A percentile compares a stretch with the other conserved stretches of the same genome.
These are phyloP conservation scores for Fraxinus baroniana DNA, from an alignment of 305 asterid genomes.

Conservation along the genomic window DNA sequence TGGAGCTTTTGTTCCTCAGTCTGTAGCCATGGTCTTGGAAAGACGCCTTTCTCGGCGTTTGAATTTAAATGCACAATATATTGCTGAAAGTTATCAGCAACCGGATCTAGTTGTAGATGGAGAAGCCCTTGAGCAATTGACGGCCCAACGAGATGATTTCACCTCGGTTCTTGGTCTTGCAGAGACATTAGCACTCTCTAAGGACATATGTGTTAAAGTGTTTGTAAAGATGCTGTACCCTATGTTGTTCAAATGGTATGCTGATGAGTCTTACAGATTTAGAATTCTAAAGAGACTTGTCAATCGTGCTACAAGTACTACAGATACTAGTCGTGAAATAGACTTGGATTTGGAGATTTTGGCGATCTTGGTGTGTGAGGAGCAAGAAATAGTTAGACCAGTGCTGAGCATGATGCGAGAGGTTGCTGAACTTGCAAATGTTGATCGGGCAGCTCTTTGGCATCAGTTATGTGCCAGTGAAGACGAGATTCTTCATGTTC, in stretches of 20 bases:
- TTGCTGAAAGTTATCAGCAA: conserved; percentile 1
- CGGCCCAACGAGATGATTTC: conserved; percentile 1
- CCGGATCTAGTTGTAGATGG: background rate
- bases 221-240: background rate
- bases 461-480: conserved; percentile 8
- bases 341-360: background rate
- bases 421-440: conserved; percentile 10
- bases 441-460: conserved; percentile 8
- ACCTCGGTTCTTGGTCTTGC: background rate
- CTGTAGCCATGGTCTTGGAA: background rate
- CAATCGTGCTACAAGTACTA: background rate
- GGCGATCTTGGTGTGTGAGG: background rate
- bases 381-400: background rate
- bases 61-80: background rate
- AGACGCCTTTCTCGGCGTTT: background rate
- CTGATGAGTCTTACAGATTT: background rate
- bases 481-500: background rate
- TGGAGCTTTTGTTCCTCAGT: background rate
- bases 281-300: background rate
- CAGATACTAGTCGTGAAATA: background rate
- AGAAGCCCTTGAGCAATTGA: background rate
- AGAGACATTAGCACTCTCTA: conserved; percentile 2
- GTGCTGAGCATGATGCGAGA: conserved; percentile 71
- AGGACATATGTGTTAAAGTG: background rate
- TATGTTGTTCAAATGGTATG: background rate